A percentile compares a stretch with the other conserved stretches of the same genome.
Evolutionary conservation across 192 early-diverging fungal species (phyloP).

Genomic region (Coemansia sp.): DNA sequence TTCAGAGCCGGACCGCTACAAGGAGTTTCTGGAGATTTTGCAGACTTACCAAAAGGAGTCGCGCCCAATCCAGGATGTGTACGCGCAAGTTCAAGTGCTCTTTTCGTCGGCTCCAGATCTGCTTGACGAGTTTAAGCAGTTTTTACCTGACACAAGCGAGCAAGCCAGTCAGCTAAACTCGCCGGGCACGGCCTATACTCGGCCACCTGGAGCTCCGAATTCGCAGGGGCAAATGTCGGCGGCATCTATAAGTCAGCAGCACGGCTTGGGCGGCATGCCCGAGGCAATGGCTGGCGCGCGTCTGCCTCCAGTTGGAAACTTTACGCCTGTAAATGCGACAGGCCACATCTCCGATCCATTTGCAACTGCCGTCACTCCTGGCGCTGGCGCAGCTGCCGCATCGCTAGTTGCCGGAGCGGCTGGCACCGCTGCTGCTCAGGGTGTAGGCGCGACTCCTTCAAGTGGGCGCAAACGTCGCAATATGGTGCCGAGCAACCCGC

Average conservation of each 20-base stretch:
- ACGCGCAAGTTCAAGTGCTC: slow-evolving; percentile 85
- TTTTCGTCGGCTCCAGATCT: slow-evolving; percentile 86
- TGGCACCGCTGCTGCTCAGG: slow-evolving; percentile 10
- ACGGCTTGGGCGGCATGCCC: slow-evolving; percentile 4
- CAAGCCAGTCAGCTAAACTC: slow-evolving; percentile 51
- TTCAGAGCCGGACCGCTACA: slow-evolving; percentile 91
- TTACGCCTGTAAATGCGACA: slow-evolving; percentile 33
- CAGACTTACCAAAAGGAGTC: slow-evolving; percentile 97
- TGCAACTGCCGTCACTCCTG: slow-evolving; percentile 1
- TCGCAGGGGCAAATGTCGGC: slow-evolving; percentile 6
- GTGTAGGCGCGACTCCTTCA: slow-evolving; percentile 14
- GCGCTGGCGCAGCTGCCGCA: neutral
- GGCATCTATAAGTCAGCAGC: slow-evolving; percentile 2
- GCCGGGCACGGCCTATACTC: slow-evolving; percentile 21
- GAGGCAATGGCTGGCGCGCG: slow-evolving; percentile 36
- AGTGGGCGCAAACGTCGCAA: slow-evolving; percentile 36
- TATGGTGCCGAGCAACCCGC: slow-evolving; percentile 20
- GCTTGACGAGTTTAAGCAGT: slow-evolving; percentile 96
- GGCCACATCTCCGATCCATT: slow-evolving; percentile 21
- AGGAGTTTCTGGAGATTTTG: slow-evolving; percentile 95
- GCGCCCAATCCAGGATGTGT: slow-evolving; percentile 95
- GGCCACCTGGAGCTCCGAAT: slow-evolving; percentile 4
- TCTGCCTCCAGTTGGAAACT: slow-evolving; percentile 58
- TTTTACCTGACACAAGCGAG: slow-evolving; percentile 84
- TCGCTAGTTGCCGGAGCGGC: neutral